Conservation (phyloP, 148 eudicot species). For the Pharnaceum exiguum region DNA sequence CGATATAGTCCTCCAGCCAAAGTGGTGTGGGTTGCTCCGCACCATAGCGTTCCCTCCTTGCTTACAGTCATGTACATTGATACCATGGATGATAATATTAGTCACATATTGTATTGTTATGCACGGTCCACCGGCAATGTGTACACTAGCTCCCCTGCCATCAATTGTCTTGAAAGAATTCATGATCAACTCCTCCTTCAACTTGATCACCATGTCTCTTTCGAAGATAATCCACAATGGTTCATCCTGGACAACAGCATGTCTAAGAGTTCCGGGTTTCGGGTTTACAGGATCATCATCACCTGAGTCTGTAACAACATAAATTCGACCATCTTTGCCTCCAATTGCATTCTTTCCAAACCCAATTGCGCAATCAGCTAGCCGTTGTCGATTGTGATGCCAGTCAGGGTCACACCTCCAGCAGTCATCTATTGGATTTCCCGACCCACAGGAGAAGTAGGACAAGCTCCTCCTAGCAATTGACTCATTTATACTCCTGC, state of each 20-base stretch:
- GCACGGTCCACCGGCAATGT: slow-evolving; percentile 73
- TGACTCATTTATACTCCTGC: slow-evolving; percentile 60
- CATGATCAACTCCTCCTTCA: slow-evolving; percentile 65
- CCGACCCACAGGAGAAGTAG: slow-evolving; percentile 59
- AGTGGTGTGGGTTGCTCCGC: slow-evolving; percentile 52
- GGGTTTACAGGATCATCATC: slow-evolving; percentile 63
- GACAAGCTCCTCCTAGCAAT: slow-evolving; percentile 49
- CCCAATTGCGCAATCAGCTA: slow-evolving; percentile 74
- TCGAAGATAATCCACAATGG: slow-evolving; percentile 70
- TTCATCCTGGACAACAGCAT: slow-evolving; percentile 61
- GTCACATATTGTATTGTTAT: slow-evolving; percentile 58
- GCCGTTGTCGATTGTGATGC: slow-evolving; percentile 55
- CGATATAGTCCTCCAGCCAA: slow-evolving; percentile 64
- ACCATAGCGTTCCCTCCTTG: slow-evolving; percentile 70
- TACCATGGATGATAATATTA: slow-evolving; percentile 68
- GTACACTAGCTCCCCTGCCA: slow-evolving; percentile 75
- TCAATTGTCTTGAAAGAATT: slow-evolving; percentile 83
- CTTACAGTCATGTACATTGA: slow-evolving; percentile 62
- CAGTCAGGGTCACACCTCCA: slow-evolving; percentile 76
- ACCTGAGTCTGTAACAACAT: slow-evolving; percentile 53
- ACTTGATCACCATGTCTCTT: slow-evolving; percentile 57
- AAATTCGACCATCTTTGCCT: slow-evolving; percentile 53
- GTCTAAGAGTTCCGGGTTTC: slow-evolving; percentile 61
- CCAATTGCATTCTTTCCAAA: slow-evolving; percentile 72
- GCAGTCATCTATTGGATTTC: slow-evolving; percentile 81